These are phyloP conservation scores for Yarrowia yakushimensis DNA, from an alignment of 805 yeast species.

Conservation along the genomic window DNA sequence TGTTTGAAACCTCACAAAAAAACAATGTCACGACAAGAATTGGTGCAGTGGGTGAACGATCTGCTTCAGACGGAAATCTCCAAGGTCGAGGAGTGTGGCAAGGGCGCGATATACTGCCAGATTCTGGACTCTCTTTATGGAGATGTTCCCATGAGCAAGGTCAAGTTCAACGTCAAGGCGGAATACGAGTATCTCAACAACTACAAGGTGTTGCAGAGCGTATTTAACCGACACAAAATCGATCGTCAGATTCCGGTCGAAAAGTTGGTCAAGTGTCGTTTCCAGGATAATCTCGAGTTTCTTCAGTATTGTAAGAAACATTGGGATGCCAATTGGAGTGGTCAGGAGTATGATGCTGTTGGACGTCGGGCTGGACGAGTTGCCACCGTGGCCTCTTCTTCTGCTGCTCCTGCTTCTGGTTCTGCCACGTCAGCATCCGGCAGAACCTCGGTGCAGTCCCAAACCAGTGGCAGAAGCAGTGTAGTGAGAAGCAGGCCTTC, in stretches of 20 bases:
- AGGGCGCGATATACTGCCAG: slow-evolving; percentile 94
- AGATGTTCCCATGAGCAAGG: slow-evolving; percentile 77
- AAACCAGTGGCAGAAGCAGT: neutral
- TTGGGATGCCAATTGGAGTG: slow-evolving; percentile 76
- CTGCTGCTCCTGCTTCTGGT: no score
- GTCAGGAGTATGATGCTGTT: slow-evolving; percentile 66
- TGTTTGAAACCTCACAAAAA: no score
- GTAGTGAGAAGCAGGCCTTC: neutral
- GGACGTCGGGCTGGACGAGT: slow-evolving; percentile 47
- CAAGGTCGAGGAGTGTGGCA: slow-evolving; percentile 90
- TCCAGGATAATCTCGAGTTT: slow-evolving; percentile 92
- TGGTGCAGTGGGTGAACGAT: slow-evolving; percentile 79
- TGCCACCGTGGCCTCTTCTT: neutral
- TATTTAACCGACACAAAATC: slow-evolving; percentile 68
- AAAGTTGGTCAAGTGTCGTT: slow-evolving; percentile 73
- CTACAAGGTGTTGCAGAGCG: slow-evolving; percentile 79
- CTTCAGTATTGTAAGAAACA: slow-evolving; percentile 84
- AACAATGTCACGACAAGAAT: slow-evolving; percentile 63
- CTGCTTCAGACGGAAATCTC: slow-evolving; percentile 61
- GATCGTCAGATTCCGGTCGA: slow-evolving; percentile 78
- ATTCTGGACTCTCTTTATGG: slow-evolving; percentile 79
- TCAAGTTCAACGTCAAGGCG: slow-evolving; percentile 62
- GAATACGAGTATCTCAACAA: slow-evolving; percentile 78
- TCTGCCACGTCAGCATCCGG: neutral
- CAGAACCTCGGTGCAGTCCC: neutral